These are phyloP conservation scores for Peronospora farinosa DNA, from an alignment of 352 stramenopile genomes.

Conservation along the genomic window DNA sequence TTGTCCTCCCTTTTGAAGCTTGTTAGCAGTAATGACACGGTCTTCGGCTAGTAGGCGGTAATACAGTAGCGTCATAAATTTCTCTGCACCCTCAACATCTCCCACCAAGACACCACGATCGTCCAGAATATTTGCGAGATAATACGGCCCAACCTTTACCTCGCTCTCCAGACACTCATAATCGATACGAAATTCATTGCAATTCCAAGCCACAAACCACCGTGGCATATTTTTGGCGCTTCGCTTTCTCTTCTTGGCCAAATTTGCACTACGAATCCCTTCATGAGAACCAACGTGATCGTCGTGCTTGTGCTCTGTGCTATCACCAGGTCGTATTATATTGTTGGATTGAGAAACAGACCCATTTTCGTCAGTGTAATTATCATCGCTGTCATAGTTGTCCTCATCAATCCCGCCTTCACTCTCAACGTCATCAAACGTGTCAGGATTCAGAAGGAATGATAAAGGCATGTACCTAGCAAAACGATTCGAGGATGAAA, in stretches of 20 bases:
- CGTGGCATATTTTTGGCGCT: conserved; percentile 58
- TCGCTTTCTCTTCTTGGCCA: conserved; percentile 68
- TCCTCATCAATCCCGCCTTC: conserved; percentile 55
- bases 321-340: conserved; percentile 26
- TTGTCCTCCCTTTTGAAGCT: conserved; percentile 18
- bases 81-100: conserved; percentile 65
- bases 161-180: conserved; percentile 68
- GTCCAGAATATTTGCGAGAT: conserved; percentile 73
- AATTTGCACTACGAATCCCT: conserved; percentile 21
- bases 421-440: conserved; percentile 57
- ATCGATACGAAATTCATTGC: conserved; percentile 79
- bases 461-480: conserved; percentile 71
- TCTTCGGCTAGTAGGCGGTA: conserved; percentile 78
- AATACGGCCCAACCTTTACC: conserved; percentile 81
- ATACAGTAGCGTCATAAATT: conserved; percentile 85
- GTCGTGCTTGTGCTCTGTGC: conserved; percentile 26
- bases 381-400: conserved; percentile 63
- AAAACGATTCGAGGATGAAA: conserved; percentile 77
- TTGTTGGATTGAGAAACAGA: conserved; percentile 36
- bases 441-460: conserved; percentile 71
- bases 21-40: conserved; percentile 12
- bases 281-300: conserved; percentile 33
- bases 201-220: conserved; percentile 84
- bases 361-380: conserved; percentile 63
- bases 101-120: conserved; percentile 74